phyloP scores from a whole-genome alignment of 2,329 filamentous ascomycete genomes.

The Aspergillus arachidicola region DNA sequence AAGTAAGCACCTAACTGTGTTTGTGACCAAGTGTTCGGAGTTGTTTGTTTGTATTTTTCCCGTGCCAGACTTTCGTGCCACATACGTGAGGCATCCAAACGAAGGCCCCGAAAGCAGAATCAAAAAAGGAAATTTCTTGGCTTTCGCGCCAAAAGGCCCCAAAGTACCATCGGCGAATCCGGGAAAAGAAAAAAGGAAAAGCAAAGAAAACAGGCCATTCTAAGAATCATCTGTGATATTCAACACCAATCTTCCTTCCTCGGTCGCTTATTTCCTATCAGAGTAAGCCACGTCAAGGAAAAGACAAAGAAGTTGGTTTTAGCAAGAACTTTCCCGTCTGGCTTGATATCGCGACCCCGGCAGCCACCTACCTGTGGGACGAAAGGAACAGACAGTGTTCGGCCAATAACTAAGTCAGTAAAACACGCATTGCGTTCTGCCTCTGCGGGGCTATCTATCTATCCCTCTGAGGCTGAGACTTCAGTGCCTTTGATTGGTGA shows the following conservation, averaged over 20 bases:
- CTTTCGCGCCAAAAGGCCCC: conserved; percentile 3
- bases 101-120: neutral
- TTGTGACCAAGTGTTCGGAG: too few relatives aligned
- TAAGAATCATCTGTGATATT: neutral
- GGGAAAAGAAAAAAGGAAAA: conserved; percentile 3
- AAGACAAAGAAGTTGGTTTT: conserved; percentile 1
- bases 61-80: neutral
- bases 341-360: conserved; percentile 9
- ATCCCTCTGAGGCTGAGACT: conserved; percentile 6
- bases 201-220: neutral
- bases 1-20: too few relatives aligned
- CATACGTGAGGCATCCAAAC: conserved; percentile 3
- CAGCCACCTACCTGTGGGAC: conserved; percentile 9
- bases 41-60: neutral
- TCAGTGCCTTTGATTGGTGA: conserved; percentile 5
- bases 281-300: conserved; percentile 11
- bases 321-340: neutral
- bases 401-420: neutral
- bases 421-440: neutral
- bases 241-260: neutral
- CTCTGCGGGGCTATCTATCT: neutral
- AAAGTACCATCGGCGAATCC: neutral
- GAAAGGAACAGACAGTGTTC: conserved; percentile 5
- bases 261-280: conserved; percentile 7
- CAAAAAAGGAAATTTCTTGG: conserved; percentile 10